phyloP scores from a whole-genome alignment of 768 basidiomycete species.

The Kwoniella sp. region DNA sequence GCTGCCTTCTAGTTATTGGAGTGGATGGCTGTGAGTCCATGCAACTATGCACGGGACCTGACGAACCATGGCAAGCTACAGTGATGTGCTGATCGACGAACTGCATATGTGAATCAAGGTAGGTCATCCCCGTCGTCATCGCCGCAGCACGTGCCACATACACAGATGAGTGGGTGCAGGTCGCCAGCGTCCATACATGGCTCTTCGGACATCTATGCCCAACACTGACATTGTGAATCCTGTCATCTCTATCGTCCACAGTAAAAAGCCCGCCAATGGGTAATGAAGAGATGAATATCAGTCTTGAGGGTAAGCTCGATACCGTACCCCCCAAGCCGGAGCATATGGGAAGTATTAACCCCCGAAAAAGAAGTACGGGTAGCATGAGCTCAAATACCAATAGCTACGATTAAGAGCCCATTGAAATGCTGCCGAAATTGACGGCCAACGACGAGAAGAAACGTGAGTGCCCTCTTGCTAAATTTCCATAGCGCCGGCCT shows the following conservation, averaged over 20 bases:
- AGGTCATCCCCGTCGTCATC: conserved; percentile 39
- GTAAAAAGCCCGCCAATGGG: background rate
- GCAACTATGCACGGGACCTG: no score
- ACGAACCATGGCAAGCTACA: no score
- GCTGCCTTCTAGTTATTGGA: conserved; percentile 49
- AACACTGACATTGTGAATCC: background rate
- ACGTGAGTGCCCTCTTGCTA: no score
- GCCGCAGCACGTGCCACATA: conserved; percentile 37
- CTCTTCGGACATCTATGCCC: background rate
- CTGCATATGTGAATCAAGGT: background rate
- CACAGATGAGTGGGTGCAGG: conserved; percentile 49
- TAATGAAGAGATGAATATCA: conserved; percentile 15
- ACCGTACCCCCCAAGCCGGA: conserved; percentile 14
- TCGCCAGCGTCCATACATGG: no score
- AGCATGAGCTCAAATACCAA: background rate
- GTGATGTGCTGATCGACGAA: no score
- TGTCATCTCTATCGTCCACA: no score
- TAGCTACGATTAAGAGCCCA: background rate
- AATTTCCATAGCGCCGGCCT: no score
- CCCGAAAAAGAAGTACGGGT: conserved; percentile 4
- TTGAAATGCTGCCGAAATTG: conserved; percentile 18
- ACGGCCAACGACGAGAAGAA: conserved; percentile 5
- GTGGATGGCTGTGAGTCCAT: conserved; percentile 51
- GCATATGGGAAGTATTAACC: conserved; percentile 13
- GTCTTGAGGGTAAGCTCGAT: conserved; percentile 27